These are phyloP conservation scores for Phytophthora foliorum DNA, from an alignment of 352 stramenopile genomes.

Conservation along the genomic window DNA sequence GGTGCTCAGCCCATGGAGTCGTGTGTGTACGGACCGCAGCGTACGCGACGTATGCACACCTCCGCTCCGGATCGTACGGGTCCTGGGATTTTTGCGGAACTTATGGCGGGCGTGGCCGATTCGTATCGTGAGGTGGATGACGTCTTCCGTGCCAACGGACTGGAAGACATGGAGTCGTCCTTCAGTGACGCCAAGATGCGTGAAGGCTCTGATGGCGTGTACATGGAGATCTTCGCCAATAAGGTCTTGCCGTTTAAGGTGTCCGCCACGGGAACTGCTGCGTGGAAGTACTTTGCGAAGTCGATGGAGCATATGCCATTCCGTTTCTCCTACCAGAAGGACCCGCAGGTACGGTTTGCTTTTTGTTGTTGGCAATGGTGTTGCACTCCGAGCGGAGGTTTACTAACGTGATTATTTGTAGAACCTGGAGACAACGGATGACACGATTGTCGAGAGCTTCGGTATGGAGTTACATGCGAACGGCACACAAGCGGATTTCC, in stretches of 20 bases:
- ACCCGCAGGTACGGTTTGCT: conserved; percentile 40
- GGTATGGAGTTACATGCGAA: conserved; percentile 65
- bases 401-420: conserved; percentile 3
- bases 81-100: conserved; percentile 42
- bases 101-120: conserved; percentile 44
- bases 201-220: conserved; percentile 38
- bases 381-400: too few species aligned
- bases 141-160: conserved; percentile 45
- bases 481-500: conserved; percentile 58
- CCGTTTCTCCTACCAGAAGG: conserved; percentile 51
- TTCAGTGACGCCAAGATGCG: conserved; percentile 53
- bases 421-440: conserved; percentile 47
- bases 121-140: conserved; percentile 50
- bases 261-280: conserved; percentile 37
- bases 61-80: conserved; percentile 38
- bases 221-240: conserved; percentile 60
- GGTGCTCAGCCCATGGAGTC: conserved; percentile 52
- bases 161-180: conserved; percentile 39
- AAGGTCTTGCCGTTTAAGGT: conserved; percentile 59
- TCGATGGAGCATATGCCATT: conserved; percentile 52
- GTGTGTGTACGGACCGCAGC: conserved; percentile 28
- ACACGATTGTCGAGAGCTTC: conserved; percentile 70
- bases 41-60: conserved; percentile 38
- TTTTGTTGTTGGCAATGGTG: not conserved
- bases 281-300: conserved; percentile 58